Conservation (phyloP, 768 basidiomycete genomes). For the Trametes cingulata region DNA sequence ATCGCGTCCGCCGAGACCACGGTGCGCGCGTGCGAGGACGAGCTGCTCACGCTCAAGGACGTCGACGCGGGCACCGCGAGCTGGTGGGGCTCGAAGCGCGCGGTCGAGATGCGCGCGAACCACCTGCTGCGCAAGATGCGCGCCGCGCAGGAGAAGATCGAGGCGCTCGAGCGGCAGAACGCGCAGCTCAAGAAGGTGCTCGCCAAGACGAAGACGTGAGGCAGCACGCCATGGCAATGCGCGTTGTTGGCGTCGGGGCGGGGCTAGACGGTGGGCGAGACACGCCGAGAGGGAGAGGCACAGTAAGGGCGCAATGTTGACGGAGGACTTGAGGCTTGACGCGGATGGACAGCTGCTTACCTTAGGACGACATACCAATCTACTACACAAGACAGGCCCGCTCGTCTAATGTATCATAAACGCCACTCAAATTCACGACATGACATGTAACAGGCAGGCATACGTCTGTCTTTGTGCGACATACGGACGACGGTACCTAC, state of each 20-base stretch:
- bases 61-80: constrained; percentile 55
- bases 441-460: no score
- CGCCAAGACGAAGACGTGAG: constrained; percentile 8
- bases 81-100: constrained; percentile 47
- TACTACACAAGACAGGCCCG: background rate
- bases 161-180: constrained; percentile 71
- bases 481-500: no score
- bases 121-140: constrained; percentile 79
- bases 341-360: background rate
- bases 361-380: background rate
- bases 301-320: background rate
- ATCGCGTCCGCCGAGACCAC: constrained; percentile 55
- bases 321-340: background rate
- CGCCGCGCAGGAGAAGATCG: constrained; percentile 65
- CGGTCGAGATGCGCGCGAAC: constrained; percentile 58
- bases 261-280: no score
- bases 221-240: background rate
- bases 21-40: constrained; percentile 73
- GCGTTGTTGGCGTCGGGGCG: no score
- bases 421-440: no score
- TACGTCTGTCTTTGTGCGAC: no score
- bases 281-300: no score
- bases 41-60: constrained; percentile 66
- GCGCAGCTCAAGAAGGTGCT: constrained; percentile 54
- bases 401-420: background rate